Conservation (phyloP, 768 basidiomycete species). For the Saitozyma podzolica region DNA sequence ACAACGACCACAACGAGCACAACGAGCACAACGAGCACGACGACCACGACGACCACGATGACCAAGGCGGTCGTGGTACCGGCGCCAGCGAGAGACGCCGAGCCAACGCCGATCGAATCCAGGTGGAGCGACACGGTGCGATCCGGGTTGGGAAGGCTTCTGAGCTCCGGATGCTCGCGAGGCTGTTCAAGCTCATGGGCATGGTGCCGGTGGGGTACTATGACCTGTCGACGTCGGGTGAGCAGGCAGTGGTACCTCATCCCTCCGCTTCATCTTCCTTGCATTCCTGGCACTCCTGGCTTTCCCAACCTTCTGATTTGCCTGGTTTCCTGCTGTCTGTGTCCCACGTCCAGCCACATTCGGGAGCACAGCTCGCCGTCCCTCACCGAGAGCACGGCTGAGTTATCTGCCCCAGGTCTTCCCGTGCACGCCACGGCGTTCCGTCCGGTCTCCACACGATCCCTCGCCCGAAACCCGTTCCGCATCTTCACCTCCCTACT, state of each 20-base stretch:
- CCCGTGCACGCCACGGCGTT: slow-evolving; percentile 50
- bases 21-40: no score
- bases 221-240: slow-evolving; percentile 34
- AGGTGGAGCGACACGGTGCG: slow-evolving; percentile 46
- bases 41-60: no score
- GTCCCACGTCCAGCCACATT: no score
- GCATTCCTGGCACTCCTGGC: no score
- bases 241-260: no score
- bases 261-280: no score
- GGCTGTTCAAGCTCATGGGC: slow-evolving; percentile 37
- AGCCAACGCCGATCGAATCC: slow-evolving; percentile 26
- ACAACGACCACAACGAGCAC: no score
- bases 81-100: neutral
- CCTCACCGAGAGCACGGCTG: no score
- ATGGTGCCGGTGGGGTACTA: slow-evolving; percentile 50
- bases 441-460: slow-evolving; percentile 25
- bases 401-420: slow-evolving; percentile 19
- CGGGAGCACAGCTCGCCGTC: no score
- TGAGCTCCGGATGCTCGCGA: slow-evolving; percentile 35
- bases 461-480: slow-evolving; percentile 43
- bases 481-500: slow-evolving; percentile 46
- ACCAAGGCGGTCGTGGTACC: neutral
- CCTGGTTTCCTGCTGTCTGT: no score
- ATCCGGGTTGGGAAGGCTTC: slow-evolving; percentile 41
- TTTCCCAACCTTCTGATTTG: no score